A percentile compares a stretch with the other conserved stretches of the same genome.
These are phyloP conservation scores for Stephanodiscus triporus DNA, from an alignment of 108 stramenopile genomes.

Conservation along the genomic window DNA sequence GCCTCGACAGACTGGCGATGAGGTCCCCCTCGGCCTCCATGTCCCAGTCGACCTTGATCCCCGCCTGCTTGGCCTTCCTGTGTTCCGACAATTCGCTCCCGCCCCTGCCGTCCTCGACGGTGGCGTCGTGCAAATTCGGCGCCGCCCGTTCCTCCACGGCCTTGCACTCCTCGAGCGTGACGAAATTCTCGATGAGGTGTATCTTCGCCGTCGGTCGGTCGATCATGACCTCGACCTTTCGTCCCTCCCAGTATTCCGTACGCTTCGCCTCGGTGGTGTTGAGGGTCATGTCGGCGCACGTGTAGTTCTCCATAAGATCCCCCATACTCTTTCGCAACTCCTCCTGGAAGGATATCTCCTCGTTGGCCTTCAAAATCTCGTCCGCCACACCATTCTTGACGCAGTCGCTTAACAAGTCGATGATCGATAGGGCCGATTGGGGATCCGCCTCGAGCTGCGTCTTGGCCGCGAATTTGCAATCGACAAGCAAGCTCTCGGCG, in stretches of 20 bases:
- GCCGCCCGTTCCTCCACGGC: conserved; percentile 70
- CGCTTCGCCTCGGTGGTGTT: conserved; percentile 55
- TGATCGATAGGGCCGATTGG: conserved; percentile 5
- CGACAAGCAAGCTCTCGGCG: conserved; percentile 51
- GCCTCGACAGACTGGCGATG: conserved; percentile 64
- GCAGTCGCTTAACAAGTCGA: conserved; percentile 52
- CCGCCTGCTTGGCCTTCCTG: conserved; percentile 86
- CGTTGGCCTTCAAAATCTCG: conserved; percentile 58
- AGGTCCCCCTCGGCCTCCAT: conserved; percentile 61
- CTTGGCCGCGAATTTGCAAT: conserved; percentile 54
- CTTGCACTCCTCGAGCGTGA: conserved; percentile 81
- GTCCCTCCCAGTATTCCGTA: conserved; percentile 29
- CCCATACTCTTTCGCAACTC: conserved; percentile 63
- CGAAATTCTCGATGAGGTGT: conserved; percentile 78
- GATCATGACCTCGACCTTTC: conserved; percentile 62
- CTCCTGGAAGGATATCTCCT: conserved; percentile 73
- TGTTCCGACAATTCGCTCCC: conserved; percentile 60
- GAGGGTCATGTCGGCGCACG: conserved; percentile 69
- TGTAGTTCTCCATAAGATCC: conserved; percentile 76
- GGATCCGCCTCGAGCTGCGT: conserved; percentile 18
- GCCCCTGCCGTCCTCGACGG: conserved; percentile 86
- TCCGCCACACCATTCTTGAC: conserved; percentile 52
- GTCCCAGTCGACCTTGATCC: conserved; percentile 68
- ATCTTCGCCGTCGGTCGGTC: conserved; percentile 74
- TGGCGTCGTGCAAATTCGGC: conserved; percentile 68